Conservation (phyloP, 2,329 filamentous ascomycete genomes). For the Trichothecium roseum region DNA sequence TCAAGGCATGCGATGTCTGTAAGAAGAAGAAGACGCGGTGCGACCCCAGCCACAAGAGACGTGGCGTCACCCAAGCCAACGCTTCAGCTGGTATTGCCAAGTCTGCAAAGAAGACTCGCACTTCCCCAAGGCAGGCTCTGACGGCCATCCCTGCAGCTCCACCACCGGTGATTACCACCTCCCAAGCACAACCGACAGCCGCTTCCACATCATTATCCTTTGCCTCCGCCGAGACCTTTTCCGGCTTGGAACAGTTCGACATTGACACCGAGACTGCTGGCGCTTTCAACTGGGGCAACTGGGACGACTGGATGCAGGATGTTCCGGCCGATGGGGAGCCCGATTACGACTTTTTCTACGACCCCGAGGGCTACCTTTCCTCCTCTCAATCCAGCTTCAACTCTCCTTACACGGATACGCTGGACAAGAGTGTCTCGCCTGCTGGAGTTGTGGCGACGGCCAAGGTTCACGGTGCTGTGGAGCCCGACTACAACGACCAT, state of each 20-base stretch:
- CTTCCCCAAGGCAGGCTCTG: constrained; percentile 13
- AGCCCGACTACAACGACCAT: too few species aligned
- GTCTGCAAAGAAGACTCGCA: constrained; percentile 27
- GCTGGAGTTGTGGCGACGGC: too few species aligned
- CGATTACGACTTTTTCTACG: constrained; percentile 35
- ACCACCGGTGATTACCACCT: constrained; percentile 10
- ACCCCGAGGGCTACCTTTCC: constrained; percentile 30
- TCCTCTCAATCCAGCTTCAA: background rate
- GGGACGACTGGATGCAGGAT: constrained; percentile 37
- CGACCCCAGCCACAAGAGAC: constrained; percentile 48
- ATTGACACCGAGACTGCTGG: background rate
- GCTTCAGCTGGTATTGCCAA: constrained; percentile 14
- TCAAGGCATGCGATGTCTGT: constrained; percentile 57
- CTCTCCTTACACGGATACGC: too few species aligned
- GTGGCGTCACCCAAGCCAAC: constrained; percentile 16
- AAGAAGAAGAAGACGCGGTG: constrained; percentile 53
- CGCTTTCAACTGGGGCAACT: constrained; percentile 9
- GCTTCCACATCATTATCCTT: constrained; percentile 1
- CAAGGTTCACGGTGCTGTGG: too few species aligned
- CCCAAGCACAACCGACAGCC: constrained; percentile 1
- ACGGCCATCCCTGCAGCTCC: constrained; percentile 9
- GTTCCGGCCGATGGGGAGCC: constrained; percentile 22
- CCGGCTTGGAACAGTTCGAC: constrained; percentile 1
- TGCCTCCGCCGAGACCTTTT: background rate
- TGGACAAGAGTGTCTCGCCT: too few species aligned